Evolutionary conservation across 495 filamentous ascomycete species (phyloP), one percentile per base, ranked within the genome.

Genomic region (Thermochaetoides thermophila): DNA sequence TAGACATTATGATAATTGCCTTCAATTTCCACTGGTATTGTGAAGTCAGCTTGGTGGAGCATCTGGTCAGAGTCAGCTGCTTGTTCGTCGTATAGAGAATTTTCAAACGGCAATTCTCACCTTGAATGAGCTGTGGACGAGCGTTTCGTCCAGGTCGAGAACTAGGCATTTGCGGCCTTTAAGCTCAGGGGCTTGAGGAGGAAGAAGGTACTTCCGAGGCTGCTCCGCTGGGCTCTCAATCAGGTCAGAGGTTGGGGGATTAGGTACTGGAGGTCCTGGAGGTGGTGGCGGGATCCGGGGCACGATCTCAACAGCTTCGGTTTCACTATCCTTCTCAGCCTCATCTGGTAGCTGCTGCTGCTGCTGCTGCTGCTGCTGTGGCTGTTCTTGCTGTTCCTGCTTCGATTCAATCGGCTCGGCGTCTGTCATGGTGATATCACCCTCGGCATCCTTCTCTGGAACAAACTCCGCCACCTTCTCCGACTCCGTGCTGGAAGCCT

Each of bases 71-170:
- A 51, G 57, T 39, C 10, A 39, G 40, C 31, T 21, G 37, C 9
- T 6, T 12, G 17, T 16, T n/a, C n/a, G n/a, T n/a, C n/a, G n/a
- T n/a, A n/a, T n/a, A n/a, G n/a, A n/a, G n/a, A n/a, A n/a, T n/a
- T n/a, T n/a, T n/a, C n/a, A 4, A 2, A 17, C 22, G 17, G 1
- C 3, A 4, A 5, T 7, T 18, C 53, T 47, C 59, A 94, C 89
- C 76, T 99, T 99, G 59, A 99, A 99, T 47, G 89, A 96, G 55
- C 89, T 96, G 57, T 99, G 89, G 14, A 99, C 89, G 22, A 99
- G 60, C n/a, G 91, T 99, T 55, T 99, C 89, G 43, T 99, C 89
- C 28, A 99, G 60, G 61, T 99, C 89, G 16, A 99, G 66, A 11
- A 99, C 87, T 27, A 99, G 63, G 48, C 91, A 96, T 55, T 99